A percentile compares a stretch with the other conserved stretches of the same genome.
phyloP scores from a whole-genome alignment of 2,329 filamentous ascomycete genomes.

The Fusarium fracticaudum region DNA sequence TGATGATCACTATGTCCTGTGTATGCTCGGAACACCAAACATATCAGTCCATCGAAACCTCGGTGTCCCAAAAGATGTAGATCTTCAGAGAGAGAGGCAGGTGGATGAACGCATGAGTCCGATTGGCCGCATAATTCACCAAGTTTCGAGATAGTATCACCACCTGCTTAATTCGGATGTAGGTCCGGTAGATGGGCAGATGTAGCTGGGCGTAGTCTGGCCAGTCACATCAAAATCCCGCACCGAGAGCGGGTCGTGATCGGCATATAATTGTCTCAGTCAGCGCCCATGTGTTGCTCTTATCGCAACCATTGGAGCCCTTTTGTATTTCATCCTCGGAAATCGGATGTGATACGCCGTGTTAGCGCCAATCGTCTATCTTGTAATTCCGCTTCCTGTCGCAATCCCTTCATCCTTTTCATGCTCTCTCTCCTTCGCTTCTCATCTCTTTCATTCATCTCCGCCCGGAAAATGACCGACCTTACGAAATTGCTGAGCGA shows the following conservation, averaged over 20 bases:
- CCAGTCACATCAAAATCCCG: slow-evolving; percentile 20
- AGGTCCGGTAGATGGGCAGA: slow-evolving; percentile 8
- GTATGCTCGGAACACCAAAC: not conserved
- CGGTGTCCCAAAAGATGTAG: slow-evolving; percentile 13
- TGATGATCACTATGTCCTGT: not conserved
- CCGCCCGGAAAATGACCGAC: slow-evolving; percentile 20
- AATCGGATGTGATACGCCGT: not conserved
- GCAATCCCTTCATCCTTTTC: not conserved
- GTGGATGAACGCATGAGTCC: slow-evolving; percentile 1
- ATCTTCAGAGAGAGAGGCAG: slow-evolving; percentile 12
- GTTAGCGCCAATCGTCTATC: not conserved
- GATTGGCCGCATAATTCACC: slow-evolving; percentile 15
- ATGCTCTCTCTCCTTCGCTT: not conserved
- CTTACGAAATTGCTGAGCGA: slow-evolving; percentile 2
- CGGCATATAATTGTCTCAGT: slow-evolving; percentile 30
- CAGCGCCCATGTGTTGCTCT: slow-evolving; percentile 31
- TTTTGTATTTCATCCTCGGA: not conserved
- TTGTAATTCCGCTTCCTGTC: slow-evolving; percentile 4
- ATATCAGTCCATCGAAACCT: not conserved
- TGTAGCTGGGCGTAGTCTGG: not conserved
- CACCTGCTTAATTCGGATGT: slow-evolving; percentile 35
- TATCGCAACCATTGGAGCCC: slow-evolving; percentile 4
- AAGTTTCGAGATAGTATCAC: slow-evolving; percentile 8
- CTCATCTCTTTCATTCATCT: not conserved
- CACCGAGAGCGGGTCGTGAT: slow-evolving; percentile 22